Evolutionary conservation across 2,329 filamentous ascomycete genomes (phyloP), one percentile per base, ranked within the genome.

Genomic region (Calonectria pseudoturangicola): DNA sequence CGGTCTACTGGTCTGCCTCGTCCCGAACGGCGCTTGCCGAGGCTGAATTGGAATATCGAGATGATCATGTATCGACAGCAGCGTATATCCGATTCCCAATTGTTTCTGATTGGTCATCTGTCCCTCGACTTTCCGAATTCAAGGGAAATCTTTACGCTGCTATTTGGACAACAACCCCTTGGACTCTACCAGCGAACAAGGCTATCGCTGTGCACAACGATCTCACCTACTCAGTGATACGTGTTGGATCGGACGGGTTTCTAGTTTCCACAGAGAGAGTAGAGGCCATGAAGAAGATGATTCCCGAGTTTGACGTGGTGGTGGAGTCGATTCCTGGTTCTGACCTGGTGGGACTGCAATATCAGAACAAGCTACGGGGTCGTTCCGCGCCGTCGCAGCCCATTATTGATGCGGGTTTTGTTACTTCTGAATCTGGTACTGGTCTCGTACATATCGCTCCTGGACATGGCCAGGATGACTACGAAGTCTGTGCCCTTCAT

Each of bases 131-230:
- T 63, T 77, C 82, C 28, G 73, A 75, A 4, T 82, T 90, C 27
- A 76, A 84, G 7, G 87, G 88, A 4, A 85, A 87, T 6, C 81
- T 98, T 13, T 93, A 89, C 82, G 95, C 94, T n/a, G 89, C 97
- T n/a, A 94, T 98, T 65, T 99, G 97, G 97, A 99, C 97, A 2
- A 99, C 97, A 0, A 99, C 97, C 0, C 97, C 97, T 0, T 99
- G 97, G 97, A 99, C 97, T 0, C 87, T 99, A 6, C 96, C 97
- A 0, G 96, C 96, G 2, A 99, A 99, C 82, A 92, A 92, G 81
- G 96, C 95, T 0, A 95, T 99, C 82, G 96, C 95, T 2, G 89
- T 98, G 43, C 92, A 95, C 78, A 86, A 90, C 8, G 91, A 94
- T 47, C 85, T 98, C 73, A 87, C 91, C 51, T 99, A 98, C 82